A percentile compares a stretch with the other conserved stretches of the same genome.
Conservation (phyloP, 345 rosid genomes). For the Citrus medica region DNA sequence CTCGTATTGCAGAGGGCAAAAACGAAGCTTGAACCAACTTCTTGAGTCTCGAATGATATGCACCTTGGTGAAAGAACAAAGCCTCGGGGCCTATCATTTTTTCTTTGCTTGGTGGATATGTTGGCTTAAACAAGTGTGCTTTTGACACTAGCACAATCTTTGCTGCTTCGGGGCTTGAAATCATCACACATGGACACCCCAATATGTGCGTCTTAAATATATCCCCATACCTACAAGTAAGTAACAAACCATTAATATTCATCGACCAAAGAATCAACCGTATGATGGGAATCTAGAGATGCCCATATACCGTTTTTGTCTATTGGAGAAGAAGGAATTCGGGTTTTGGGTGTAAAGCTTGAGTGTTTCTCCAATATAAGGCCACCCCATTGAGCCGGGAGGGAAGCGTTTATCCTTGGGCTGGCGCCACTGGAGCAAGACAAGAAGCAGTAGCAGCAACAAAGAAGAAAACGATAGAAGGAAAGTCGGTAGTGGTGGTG, state of each 20-base stretch:
- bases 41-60: slow-evolving; percentile 68
- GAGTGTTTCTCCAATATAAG: slow-evolving; percentile 89
- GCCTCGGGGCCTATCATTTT: slow-evolving; percentile 85
- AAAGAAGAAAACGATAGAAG: slow-evolving; percentile 7
- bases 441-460: slow-evolving; percentile 15
- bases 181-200: slow-evolving; percentile 98
- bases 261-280: background rate
- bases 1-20: slow-evolving; percentile 64
- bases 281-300: background rate
- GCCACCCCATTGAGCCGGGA: slow-evolving; percentile 98
- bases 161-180: slow-evolving; percentile 86
- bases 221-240: slow-evolving; percentile 58
- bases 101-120: slow-evolving; percentile 91
- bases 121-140: slow-evolving; percentile 83
- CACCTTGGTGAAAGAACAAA: slow-evolving; percentile 83
- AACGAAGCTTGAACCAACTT: slow-evolving; percentile 71
- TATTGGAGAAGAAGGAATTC: slow-evolving; percentile 70
- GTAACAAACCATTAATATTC: too few species aligned
- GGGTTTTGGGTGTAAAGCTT: slow-evolving; percentile 83
- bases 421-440: slow-evolving; percentile 38
- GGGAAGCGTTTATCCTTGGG: slow-evolving; percentile 47
- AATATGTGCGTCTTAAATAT: slow-evolving; percentile 86
- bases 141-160: slow-evolving; percentile 59
- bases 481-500: slow-evolving; percentile 6
- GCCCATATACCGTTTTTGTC: slow-evolving; percentile 58